Evolutionary conservation across 352 stramenopile species (phyloP), one percentile per base, ranked within the genome.

Genomic region (Globisporangium polare): DNA sequence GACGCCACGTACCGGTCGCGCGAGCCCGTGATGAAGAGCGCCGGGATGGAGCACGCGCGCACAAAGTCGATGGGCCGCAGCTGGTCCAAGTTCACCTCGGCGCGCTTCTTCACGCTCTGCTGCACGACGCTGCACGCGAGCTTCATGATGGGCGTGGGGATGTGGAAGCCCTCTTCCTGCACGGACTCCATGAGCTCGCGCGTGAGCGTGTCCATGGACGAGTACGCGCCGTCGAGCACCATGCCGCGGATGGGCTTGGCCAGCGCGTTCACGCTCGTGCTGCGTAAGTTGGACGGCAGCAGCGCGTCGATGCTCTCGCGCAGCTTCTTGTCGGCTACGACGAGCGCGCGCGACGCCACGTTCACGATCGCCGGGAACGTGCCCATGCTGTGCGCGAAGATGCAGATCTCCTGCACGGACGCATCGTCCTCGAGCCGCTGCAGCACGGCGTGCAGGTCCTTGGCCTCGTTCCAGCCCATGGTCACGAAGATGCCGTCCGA

Each of bases 371-470:
- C 86, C 0, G 84, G 79, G 65, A 90, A 93, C 51, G 69, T 78
- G 24, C 86, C 83, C 86, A 95, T 95, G 57, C 81, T 92, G 67
- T 95, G 86, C 5, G 80, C 84, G 62, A 89, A 95, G 27, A 95
- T 67, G 55, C 73, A 85, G 53, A 94, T 70, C 9, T 80, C 71
- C 29, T 71, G 70, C 22, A 94, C 80, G 26, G 60, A 75, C 3
- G 47, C 37, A 57, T 90, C 70, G 12, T 60, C 45, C 29, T 92
- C 80, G 0, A 94, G 43, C 8, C 72, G 73, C 65, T 90, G 66
- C 50, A 94, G 67, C 43, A 96, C 82, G 29, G 72, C 72, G 42
- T 89, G 71, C 55, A 96, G 62, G 58, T 96, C 87, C 47, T 79
- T 67, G 17, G 74, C 69, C 56, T 94, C 87, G 67, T 92, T 92